Percentiles rank a stretch among this genome's conserved stretches.
Evolutionary conservation across 305 asterid species (phyloP).

Genomic region (Fraxinus floribunda): DNA sequence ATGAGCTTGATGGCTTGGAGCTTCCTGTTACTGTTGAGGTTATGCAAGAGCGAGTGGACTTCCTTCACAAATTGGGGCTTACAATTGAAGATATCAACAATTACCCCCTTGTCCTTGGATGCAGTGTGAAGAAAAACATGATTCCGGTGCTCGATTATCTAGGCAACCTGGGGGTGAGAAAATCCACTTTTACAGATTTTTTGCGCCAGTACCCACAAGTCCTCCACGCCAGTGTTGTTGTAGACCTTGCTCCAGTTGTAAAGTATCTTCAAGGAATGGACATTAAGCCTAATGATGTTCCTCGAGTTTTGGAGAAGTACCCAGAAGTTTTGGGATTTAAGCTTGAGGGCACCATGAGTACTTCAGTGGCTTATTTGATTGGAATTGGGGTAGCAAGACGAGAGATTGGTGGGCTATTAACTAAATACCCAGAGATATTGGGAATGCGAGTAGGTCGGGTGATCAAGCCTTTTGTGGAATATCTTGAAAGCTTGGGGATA

Average conservation of each 20-base stretch:
- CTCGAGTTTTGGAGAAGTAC: constrained; percentile 77
- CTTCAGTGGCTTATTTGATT: constrained; percentile 91
- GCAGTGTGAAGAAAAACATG: constrained; percentile 98
- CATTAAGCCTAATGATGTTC: constrained; percentile 78
- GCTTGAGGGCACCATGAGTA: constrained; percentile 99
- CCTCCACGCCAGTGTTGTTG: constrained; percentile 94
- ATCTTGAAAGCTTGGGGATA: constrained; percentile 73
- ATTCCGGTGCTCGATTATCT: constrained; percentile 94
- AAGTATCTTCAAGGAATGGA: constrained; percentile 97
- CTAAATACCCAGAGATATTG: constrained; percentile 79
- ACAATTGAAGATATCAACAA: constrained; percentile 83
- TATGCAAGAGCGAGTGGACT: constrained; percentile 86
- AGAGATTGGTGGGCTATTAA: constrained; percentile 77
- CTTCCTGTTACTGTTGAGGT: constrained; percentile 92
- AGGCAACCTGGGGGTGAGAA: constrained; percentile 83
- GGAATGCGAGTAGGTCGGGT: constrained; percentile 97
- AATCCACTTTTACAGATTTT: constrained; percentile 78
- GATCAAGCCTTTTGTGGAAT: constrained; percentile 88
- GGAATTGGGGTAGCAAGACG: constrained; percentile 94
- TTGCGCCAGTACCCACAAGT: constrained; percentile 87
- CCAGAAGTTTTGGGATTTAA: constrained; percentile 92
- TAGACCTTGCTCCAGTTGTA: constrained; percentile 90
- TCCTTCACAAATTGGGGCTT: constrained; percentile 87
- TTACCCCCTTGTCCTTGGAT: constrained; percentile 95
- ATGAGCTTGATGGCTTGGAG: constrained; percentile 94